Evolutionary conservation across 2,329 filamentous ascomycete genomes (phyloP).

Genomic region (Fusarium foetens): DNA sequence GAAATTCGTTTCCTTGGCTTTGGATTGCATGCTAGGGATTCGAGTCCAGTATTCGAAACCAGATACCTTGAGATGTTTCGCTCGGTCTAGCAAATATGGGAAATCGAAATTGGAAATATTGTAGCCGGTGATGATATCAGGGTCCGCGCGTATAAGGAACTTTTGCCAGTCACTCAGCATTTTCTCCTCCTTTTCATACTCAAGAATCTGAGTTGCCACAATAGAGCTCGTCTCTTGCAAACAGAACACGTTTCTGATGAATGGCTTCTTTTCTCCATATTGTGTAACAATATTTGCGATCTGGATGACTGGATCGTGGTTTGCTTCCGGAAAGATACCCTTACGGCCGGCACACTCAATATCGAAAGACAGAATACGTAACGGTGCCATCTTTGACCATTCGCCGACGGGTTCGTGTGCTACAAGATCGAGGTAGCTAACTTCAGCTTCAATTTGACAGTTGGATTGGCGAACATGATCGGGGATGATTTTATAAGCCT

Average conservation of each 20-base stretch:
- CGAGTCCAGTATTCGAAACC: conserved; percentile 91
- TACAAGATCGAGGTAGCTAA: conserved; percentile 84
- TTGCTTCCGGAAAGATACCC: conserved; percentile 94
- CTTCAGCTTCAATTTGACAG: conserved; percentile 93
- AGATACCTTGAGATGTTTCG: conserved; percentile 80
- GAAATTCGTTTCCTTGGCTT: conserved; percentile 83
- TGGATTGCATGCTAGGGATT: conserved; percentile 75
- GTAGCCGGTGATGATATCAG: conserved; percentile 98
- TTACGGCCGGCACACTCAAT: conserved; percentile 98
- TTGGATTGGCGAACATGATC: conserved; percentile 80
- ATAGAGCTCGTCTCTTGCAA: conserved; percentile 92
- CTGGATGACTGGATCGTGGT: conserved; percentile 94
- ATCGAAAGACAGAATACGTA: conserved; percentile 94
- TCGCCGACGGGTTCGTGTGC: conserved; percentile 90
- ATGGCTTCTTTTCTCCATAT: conserved; percentile 95
- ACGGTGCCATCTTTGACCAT: conserved; percentile 97
- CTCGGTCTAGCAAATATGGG: conserved; percentile 90
- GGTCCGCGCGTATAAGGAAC: conserved; percentile 89
- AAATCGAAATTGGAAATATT: conserved; percentile 99
- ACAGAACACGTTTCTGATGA: conserved; percentile 96
- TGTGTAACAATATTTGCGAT: conserved; percentile 96
- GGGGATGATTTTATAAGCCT: conserved; percentile 76
- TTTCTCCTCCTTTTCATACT: conserved; percentile 81
- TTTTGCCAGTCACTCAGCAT: conserved; percentile 95
- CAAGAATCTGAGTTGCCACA: conserved; percentile 91